Evolutionary conservation across 2,329 filamentous ascomycete genomes (phyloP), one percentile per base, ranked within the genome.

Genomic region (Shiraia sp.): DNA sequence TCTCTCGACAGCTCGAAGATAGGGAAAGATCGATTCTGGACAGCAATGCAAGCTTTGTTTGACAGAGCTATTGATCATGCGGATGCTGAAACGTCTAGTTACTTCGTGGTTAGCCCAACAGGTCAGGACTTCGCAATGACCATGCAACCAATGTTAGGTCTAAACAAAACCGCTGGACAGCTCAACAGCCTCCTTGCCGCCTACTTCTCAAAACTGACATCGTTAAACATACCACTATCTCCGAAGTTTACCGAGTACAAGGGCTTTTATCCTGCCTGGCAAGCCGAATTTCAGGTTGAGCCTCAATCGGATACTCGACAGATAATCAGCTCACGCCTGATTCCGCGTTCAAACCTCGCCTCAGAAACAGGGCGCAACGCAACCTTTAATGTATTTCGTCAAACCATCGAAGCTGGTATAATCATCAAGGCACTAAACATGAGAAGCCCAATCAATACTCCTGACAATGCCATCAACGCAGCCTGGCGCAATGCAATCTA

Each of bases 231-330:
- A 1, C 62, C 61, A 7, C 41, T 62, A 27, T 52, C 65, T 1
- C 61, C 55, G 16, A 67, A 68, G 31, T 57, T 57, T 27, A 66
- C 55, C 3, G 51, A 54, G 27, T 59, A 61, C 33, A 49, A 57
- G 33, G 39, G 34, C 22, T 62, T 65, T 45, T 61, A 63, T 31
- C 30, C 53, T 3, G 56, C 54, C 13, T 65, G 60, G 47, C 69
- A 65, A 43, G 49, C 44, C 17, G 57, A 61, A 32, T 64, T 61
- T n/a, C 47, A 55, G 4, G 40, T 59, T 8, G 56, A 59, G 36
- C 38, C 44, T 13, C 32, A 37, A 22, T 52, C 55, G 2, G 49
- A 49, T 27, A 38, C 52, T 10, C 37, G 38, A 24, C 37, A 27
- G 5, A 46, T 47, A 2, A 16, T 50, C 10, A 48, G 46, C 13